A percentile compares a stretch with the other conserved stretches of the same genome.
Evolutionary conservation across 2,329 filamentous ascomycete genomes (phyloP).

Genomic region (Pseudogymnoascus sp.): DNA sequence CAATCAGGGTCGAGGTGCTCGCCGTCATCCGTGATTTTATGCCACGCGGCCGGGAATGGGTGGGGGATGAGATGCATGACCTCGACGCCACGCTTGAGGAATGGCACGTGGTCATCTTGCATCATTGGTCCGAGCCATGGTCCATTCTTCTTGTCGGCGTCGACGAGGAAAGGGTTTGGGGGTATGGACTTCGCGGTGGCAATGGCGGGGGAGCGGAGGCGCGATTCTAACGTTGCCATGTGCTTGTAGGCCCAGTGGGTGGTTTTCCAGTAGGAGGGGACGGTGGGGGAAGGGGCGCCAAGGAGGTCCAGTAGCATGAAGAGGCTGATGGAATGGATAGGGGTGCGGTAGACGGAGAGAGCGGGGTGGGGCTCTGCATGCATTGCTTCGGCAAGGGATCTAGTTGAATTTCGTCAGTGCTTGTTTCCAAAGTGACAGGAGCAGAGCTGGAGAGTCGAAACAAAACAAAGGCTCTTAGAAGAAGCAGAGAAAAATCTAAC

Average conservation of each 20-base stretch:
- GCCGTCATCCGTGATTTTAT: slow-evolving; percentile 73
- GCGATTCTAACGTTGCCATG: slow-evolving; percentile 65
- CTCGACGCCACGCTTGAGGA: slow-evolving; percentile 77
- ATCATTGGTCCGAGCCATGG: slow-evolving; percentile 44
- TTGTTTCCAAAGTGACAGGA: neutral
- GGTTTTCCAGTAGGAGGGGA: slow-evolving; percentile 81
- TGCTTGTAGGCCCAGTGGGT: slow-evolving; percentile 89
- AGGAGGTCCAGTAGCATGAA: slow-evolving; percentile 91
- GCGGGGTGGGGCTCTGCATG: slow-evolving; percentile 60
- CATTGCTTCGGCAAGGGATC: slow-evolving; percentile 74
- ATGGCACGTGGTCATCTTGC: slow-evolving; percentile 86
- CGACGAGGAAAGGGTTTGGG: slow-evolving; percentile 53
- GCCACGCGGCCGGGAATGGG: slow-evolving; percentile 81
- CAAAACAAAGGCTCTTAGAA: neutral
- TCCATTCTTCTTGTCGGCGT: slow-evolving; percentile 51
- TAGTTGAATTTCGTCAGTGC: slow-evolving; percentile 24
- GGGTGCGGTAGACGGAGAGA: slow-evolving; percentile 65
- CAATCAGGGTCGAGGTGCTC: slow-evolving; percentile 74
- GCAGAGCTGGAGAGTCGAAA: neutral
- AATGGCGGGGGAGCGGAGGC: slow-evolving; percentile 58
- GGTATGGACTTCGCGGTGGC: slow-evolving; percentile 52
- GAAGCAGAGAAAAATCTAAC: slow-evolving; percentile 34
- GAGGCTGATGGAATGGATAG: slow-evolving; percentile 71
- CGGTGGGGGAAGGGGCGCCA: slow-evolving; percentile 56
- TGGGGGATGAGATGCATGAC: slow-evolving; percentile 82